These are phyloP conservation scores for Talaromyces funiculosus DNA, from an alignment of 2,329 filamentous ascomycete genomes.

Conservation along the genomic window DNA sequence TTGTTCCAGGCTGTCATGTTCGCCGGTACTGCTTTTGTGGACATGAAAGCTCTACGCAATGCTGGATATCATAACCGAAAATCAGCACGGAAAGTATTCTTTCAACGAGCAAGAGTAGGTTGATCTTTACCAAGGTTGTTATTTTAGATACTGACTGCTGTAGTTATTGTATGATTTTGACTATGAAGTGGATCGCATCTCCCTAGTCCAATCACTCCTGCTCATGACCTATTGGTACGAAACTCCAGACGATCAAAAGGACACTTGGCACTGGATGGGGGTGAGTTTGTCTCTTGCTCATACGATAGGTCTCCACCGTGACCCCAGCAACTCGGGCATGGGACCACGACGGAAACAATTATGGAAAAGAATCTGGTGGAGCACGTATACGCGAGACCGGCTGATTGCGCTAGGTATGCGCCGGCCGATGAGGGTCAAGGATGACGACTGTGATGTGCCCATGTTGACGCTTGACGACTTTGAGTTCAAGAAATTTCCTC, in stretches of 20 bases:
- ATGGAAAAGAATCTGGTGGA: constrained; percentile 98
- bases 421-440: constrained; percentile 83
- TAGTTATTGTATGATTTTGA: constrained; percentile 80
- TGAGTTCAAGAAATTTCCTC: constrained; percentile 64
- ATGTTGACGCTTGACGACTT: constrained; percentile 84
- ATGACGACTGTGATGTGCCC: constrained; percentile 87
- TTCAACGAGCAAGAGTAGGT: constrained; percentile 76
- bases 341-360: constrained; percentile 67
- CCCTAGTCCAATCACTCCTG: constrained; percentile 79
- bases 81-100: constrained; percentile 79
- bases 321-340: constrained; percentile 74
- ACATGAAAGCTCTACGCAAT: constrained; percentile 67
- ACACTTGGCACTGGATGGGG: constrained; percentile 99
- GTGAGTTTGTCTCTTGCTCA: constrained; percentile 88
- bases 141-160: background rate
- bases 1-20: constrained; percentile 96
- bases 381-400: constrained; percentile 89
- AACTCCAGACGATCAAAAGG: constrained; percentile 92
- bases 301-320: constrained; percentile 86
- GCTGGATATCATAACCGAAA: constrained; percentile 75
- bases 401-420: constrained; percentile 91
- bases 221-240: constrained; percentile 98
- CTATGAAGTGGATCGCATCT: constrained; percentile 83
- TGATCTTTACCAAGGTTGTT: background rate
- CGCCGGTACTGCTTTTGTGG: constrained; percentile 79